Conservation (phyloP, 805 yeast species). For the Saccharomycopsis javanensis region DNA sequence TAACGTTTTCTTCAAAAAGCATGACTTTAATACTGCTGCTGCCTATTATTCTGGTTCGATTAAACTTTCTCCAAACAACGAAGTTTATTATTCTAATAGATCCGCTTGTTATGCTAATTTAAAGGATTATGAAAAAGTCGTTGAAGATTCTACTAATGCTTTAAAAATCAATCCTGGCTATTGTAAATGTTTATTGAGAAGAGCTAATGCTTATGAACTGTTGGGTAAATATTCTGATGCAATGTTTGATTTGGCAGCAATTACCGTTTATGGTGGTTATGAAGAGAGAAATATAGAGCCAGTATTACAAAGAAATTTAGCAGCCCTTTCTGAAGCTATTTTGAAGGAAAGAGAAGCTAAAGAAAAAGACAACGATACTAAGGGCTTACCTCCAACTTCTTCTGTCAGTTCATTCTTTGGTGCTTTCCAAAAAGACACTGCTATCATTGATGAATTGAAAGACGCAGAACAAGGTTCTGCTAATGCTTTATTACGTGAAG, state of each 20-base stretch:
- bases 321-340: conserved; percentile 64
- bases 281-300: conserved; percentile 68
- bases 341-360: conserved; percentile 48
- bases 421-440: conserved; percentile 57
- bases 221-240: conserved; percentile 74
- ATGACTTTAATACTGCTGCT: conserved; percentile 68
- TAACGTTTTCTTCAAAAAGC: conserved; percentile 62
- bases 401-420: conserved; percentile 80
- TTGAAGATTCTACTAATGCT: conserved; percentile 82
- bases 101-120: conserved; percentile 91
- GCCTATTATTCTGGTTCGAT: conserved; percentile 73
- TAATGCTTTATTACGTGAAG: conserved; percentile 56
- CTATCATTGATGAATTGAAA: conserved; percentile 40
- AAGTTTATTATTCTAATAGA: conserved; percentile 88
- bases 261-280: conserved; percentile 78
- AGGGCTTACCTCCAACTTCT: conserved; percentile 63
- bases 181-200: conserved; percentile 82
- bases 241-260: conserved; percentile 82
- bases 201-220: conserved; percentile 87
- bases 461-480: conserved; percentile 48
- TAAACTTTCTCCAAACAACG: conserved; percentile 56
- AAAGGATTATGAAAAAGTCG: conserved; percentile 70
- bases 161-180: conserved; percentile 81
- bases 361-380: conserved; percentile 19
- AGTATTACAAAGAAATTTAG: conserved; percentile 78